Percentiles rank a stretch among this genome's conserved stretches.
These are phyloP conservation scores for Podaxis sp. DNA, from an alignment of 768 basidiomycete species.

Conservation along the genomic window DNA sequence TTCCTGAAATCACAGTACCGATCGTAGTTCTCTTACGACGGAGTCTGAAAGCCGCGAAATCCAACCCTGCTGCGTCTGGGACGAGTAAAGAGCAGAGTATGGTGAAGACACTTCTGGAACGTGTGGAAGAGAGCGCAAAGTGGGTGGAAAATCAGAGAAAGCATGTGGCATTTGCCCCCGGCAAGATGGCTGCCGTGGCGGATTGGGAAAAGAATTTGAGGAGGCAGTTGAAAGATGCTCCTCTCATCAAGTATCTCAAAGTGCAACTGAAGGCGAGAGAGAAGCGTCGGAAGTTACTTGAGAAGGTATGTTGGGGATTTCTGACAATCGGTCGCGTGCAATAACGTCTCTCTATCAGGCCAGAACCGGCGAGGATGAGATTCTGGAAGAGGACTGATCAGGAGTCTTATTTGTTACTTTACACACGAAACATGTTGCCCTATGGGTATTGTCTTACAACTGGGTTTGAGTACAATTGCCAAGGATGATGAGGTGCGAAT, in stretches of 20 bases:
- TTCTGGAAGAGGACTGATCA: conserved; percentile 44
- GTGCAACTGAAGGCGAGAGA: conserved; percentile 79
- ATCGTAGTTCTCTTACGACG: conserved; percentile 68
- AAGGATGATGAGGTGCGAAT: neutral
- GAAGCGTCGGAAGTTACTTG: conserved; percentile 61
- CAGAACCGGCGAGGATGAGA: conserved; percentile 64
- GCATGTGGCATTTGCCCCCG: conserved; percentile 72
- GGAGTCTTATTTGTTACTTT: neutral
- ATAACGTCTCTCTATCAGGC: conserved; percentile 40
- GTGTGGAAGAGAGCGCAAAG: conserved; percentile 75
- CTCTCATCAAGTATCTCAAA: conserved; percentile 78
- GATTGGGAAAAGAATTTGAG: conserved; percentile 65
- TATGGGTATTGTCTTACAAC: neutral
- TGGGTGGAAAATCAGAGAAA: conserved; percentile 76
- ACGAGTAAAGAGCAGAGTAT: conserved; percentile 51
- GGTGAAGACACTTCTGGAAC: conserved; percentile 79
- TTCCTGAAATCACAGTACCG: conserved; percentile 89
- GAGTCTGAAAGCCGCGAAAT: conserved; percentile 59
- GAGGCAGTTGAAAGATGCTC: conserved; percentile 59
- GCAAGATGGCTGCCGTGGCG: conserved; percentile 61
- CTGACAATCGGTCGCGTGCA: neutral
- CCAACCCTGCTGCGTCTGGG: conserved; percentile 22
- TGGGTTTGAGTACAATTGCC: neutral
- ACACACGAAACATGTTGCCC: neutral
- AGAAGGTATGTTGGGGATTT: conserved; percentile 51